phyloP scores from a whole-genome alignment of 2,329 filamentous ascomycete genomes.

The Mycosphaerella sp. region DNA sequence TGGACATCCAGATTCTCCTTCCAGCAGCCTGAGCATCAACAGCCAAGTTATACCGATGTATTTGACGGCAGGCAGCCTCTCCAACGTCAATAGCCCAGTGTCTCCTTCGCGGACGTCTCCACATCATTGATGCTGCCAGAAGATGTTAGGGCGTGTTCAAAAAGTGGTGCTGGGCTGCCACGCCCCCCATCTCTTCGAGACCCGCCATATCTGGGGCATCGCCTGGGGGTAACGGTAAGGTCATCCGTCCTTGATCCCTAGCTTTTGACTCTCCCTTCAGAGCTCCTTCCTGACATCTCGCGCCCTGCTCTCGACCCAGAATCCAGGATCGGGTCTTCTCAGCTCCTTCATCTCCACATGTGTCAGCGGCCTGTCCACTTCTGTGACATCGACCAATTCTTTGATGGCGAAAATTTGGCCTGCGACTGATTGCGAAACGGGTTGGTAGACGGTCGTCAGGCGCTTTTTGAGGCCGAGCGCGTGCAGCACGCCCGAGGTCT shows the following conservation, averaged over 20 bases:
- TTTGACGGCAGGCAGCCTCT: no score
- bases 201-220: no score
- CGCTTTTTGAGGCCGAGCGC: conserved; percentile 81
- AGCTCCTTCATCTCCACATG: conserved; percentile 62
- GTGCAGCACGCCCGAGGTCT: conserved; percentile 71
- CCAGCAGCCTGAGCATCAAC: no score
- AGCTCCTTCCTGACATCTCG: conserved; percentile 13
- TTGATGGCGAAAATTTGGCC: conserved; percentile 93
- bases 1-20: no score
- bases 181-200: no score
- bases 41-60: no score
- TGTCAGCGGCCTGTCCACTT: conserved; percentile 61
- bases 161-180: no score
- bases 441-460: conserved; percentile 82
- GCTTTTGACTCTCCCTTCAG: neutral
- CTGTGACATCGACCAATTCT: conserved; percentile 76
- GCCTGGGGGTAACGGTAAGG: neutral
- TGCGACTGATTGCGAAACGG: conserved; percentile 70
- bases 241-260: neutral
- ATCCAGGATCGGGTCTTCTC: conserved; percentile 71
- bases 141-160: no score
- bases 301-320: conserved; percentile 62
- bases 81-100: no score
- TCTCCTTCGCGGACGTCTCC: no score
- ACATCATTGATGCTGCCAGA: no score